A percentile compares a stretch with the other conserved stretches of the same genome.
phyloP scores from a whole-genome alignment of 208 protist genomes.

The Leishmania martiniquensis region DNA sequence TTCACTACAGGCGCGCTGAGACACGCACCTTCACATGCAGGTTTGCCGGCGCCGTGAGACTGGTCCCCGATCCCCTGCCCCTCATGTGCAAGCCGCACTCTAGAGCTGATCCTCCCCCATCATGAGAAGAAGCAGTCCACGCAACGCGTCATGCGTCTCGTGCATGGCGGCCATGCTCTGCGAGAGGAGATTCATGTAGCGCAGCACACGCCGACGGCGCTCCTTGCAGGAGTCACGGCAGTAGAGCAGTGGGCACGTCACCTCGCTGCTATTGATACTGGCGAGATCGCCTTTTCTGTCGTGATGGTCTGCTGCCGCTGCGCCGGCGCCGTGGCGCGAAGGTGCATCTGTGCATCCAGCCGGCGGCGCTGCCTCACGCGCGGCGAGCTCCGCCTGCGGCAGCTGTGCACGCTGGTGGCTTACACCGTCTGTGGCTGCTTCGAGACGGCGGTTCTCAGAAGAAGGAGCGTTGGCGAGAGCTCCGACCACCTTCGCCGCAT shows the following conservation, averaged over 20 bases:
- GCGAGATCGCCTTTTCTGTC: neutral
- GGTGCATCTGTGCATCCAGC: neutral
- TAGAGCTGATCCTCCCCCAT: slow-evolving; percentile 55
- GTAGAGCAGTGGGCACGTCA: slow-evolving; percentile 31
- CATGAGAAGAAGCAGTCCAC: slow-evolving; percentile 63
- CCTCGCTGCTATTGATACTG: slow-evolving; percentile 22
- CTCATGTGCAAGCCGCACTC: neutral
- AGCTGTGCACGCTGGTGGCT: neutral
- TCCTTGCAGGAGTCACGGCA: slow-evolving; percentile 37
- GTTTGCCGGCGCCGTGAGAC: neutral
- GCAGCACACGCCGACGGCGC: slow-evolving; percentile 48
- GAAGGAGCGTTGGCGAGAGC: neutral
- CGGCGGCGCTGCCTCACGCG: neutral
- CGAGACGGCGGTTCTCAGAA: neutral
- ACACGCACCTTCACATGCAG: neutral
- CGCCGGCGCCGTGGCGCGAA: neutral
- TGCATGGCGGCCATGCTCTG: slow-evolving; percentile 39
- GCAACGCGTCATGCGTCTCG: slow-evolving; percentile 54
- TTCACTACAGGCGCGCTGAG: neutral
- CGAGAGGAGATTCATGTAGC: slow-evolving; percentile 57
- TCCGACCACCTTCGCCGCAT: neutral
- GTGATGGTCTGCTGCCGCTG: neutral
- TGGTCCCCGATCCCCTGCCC: neutral
- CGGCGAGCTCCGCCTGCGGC: neutral
- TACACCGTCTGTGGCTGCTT: neutral